phyloP scores from a whole-genome alignment of 2,329 filamentous ascomycete genomes.

The Periconia sp. region DNA sequence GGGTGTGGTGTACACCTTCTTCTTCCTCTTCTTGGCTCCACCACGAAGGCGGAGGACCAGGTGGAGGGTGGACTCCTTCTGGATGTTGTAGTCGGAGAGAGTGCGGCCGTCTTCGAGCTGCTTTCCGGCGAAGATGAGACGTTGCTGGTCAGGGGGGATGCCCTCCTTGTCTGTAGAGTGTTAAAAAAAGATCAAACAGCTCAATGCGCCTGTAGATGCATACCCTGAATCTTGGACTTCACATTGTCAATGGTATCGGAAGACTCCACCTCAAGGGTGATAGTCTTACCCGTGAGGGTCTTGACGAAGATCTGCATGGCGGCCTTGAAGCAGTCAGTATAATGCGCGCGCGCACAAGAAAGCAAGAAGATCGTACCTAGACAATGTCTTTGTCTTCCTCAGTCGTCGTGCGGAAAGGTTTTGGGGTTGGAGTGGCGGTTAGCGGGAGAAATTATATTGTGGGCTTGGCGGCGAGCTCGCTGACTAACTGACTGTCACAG shows the following conservation, averaged over 20 bases:
- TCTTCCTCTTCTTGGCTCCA: constrained; percentile 96
- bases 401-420: constrained; percentile 52
- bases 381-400: constrained; percentile 62
- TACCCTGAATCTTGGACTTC: constrained; percentile 90
- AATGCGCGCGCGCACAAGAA: neutral
- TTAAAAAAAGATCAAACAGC: constrained; percentile 20
- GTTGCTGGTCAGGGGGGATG: constrained; percentile 98
- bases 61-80: constrained; percentile 99
- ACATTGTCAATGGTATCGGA: constrained; percentile 99
- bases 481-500: neutral
- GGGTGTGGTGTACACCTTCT: constrained; percentile 99
- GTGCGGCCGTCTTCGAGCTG: constrained; percentile 99
- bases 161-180: constrained; percentile 90
- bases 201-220: constrained; percentile 18
- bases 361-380: constrained; percentile 50
- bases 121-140: constrained; percentile 99
- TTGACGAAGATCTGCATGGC: constrained; percentile 58
- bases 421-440: constrained; percentile 17
- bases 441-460: constrained; percentile 22
- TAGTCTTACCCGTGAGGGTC: constrained; percentile 96
- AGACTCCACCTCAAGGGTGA: constrained; percentile 99
- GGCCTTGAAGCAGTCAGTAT: constrained; percentile 33
- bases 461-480: constrained; percentile 14
- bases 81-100: constrained; percentile 99
- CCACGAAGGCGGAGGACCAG: constrained; percentile 97